Base-by-base conservation (phyloP, 2,329 filamentous ascomycete species). In the Diaporthe sp. region DNA sequence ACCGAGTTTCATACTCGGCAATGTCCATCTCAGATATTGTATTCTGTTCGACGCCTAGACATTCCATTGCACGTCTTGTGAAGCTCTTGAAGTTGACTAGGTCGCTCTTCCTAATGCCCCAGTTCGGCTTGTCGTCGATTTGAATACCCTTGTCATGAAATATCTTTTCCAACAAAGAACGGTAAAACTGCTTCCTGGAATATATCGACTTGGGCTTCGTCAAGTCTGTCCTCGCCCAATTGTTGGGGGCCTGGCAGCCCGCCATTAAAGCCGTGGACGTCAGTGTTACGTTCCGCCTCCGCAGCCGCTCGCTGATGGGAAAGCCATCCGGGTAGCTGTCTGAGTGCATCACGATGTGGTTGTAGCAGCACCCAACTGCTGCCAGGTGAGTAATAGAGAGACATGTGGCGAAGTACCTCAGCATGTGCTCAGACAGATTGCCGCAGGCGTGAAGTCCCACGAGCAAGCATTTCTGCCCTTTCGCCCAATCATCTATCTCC, bases 281-380 rank as follows among this genome's bases (percentile, higher is more conserved):
- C 37, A 83, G 72, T 4, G 44, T 65, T n/a, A 83, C 76, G 4
- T 74, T 39, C 34, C 62, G 77, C 7, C 44, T 44, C 31, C 79
- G 77, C 42, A 83, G 60, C 17, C 60, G 82, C 0, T 80, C 78
- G 3, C 85, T 88, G 73, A 90, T 83, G 22, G 81, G 79, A 22
- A 83, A 82, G 25, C 84, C 83, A 9, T 82, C 79, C 0, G 85
- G 84, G 22, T 85, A 84, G 51, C 82, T 74, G 7, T 83, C 80
- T 1, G 87, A 83, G 10, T 75, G 78, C 7, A 80, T 79, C 3
- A 79, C 70, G 28, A 83, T 81, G 72, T 83, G 82, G 73, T 83
- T 83, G 57, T 83, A 83, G 77, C 82, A 83, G 73, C 82, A 83
- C 1, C 82, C 82, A 6, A 83, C 77, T 2, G 80, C 80, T 0